Evolutionary conservation across 1,284 basidiomycete species (phyloP).

Genomic region (Austroboletus niveus): DNA sequence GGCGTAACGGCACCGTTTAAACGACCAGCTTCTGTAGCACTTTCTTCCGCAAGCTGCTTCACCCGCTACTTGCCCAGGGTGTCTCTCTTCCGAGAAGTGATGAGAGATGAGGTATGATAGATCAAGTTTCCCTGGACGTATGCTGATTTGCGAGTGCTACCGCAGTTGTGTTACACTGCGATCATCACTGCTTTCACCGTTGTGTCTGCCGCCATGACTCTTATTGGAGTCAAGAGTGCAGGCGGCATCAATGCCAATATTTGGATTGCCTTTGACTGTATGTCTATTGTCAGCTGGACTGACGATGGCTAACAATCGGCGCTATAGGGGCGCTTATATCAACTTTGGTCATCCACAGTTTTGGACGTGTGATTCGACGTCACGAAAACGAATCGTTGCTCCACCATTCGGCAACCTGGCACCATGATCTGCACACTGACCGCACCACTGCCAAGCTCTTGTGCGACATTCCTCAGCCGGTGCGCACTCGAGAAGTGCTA

Average conservation of each 20-base stretch:
- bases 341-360: slow-evolving; percentile 57
- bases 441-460: slow-evolving; percentile 14
- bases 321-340: slow-evolving; percentile 56
- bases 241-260: slow-evolving; percentile 44
- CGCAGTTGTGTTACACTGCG: slow-evolving; percentile 56
- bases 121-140: background rate
- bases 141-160: slow-evolving; percentile 6
- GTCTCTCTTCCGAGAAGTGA: slow-evolving; percentile 51
- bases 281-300: slow-evolving; percentile 20
- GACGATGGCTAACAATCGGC: background rate
- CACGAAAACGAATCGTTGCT: slow-evolving; percentile 60
- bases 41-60: slow-evolving; percentile 44
- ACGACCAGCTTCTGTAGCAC: slow-evolving; percentile 37
- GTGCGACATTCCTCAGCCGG: slow-evolving; percentile 8
- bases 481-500: background rate
- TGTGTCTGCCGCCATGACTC: slow-evolving; percentile 47
- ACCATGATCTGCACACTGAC: slow-evolving; percentile 25
- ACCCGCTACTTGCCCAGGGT: slow-evolving; percentile 52
- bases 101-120: slow-evolving; percentile 57
- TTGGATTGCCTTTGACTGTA: slow-evolving; percentile 60
- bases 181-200: slow-evolving; percentile 51
- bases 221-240: slow-evolving; percentile 49
- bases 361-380: slow-evolving; percentile 58
- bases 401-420: slow-evolving; percentile 47
- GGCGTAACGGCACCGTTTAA: slow-evolving; percentile 9